A percentile compares a stretch with the other conserved stretches of the same genome.
Conservation (phyloP, 2,329 filamentous ascomycete species). For the Phyllosticta paracitricarpa region DNA sequence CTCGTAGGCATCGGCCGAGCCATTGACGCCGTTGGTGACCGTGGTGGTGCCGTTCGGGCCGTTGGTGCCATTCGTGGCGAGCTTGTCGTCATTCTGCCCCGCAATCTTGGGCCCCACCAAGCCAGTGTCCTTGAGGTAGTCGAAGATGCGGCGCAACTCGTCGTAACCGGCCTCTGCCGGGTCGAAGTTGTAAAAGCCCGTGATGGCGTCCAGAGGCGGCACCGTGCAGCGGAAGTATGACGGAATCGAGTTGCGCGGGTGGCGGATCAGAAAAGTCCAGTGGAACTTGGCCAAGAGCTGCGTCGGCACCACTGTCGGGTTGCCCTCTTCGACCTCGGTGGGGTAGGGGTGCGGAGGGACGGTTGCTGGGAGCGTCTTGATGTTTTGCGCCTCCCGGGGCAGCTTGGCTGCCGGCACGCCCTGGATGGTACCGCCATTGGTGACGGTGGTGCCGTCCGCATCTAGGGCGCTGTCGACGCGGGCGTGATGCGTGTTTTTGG, state of each 20-base stretch:
- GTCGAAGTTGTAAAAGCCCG: slow-evolving; percentile 80
- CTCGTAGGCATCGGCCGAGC: slow-evolving; percentile 13
- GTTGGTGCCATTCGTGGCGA: slow-evolving; percentile 2
- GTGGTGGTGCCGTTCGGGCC: slow-evolving; percentile 13
- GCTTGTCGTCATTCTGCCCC: slow-evolving; percentile 21
- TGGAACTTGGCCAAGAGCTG: slow-evolving; percentile 71
- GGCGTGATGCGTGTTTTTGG: slow-evolving; percentile 13
- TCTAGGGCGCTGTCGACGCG: slow-evolving; percentile 16
- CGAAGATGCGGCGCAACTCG: slow-evolving; percentile 78
- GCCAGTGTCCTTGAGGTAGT: slow-evolving; percentile 62
- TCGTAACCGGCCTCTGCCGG: slow-evolving; percentile 81
- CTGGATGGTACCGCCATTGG: slow-evolving; percentile 14
- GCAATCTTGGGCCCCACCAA: slow-evolving; percentile 61
- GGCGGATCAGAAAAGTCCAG: slow-evolving; percentile 93
- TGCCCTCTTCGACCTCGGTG: slow-evolving; percentile 53
- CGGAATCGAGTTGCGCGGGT: slow-evolving; percentile 83
- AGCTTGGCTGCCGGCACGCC: slow-evolving; percentile 18
- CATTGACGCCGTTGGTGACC: slow-evolving; percentile 14
- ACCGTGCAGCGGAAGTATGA: slow-evolving; percentile 93
- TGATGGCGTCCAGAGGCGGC: slow-evolving; percentile 71
- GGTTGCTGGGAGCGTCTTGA: slow-evolving; percentile 5
- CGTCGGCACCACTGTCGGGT: slow-evolving; percentile 76
- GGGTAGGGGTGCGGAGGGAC: slow-evolving; percentile 47
- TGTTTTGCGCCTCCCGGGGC: not conserved
- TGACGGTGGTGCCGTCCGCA: slow-evolving; percentile 21